These are phyloP conservation scores for Neonectria faginata DNA, from an alignment of 2,329 filamentous ascomycete species.

Conservation along the genomic window DNA sequence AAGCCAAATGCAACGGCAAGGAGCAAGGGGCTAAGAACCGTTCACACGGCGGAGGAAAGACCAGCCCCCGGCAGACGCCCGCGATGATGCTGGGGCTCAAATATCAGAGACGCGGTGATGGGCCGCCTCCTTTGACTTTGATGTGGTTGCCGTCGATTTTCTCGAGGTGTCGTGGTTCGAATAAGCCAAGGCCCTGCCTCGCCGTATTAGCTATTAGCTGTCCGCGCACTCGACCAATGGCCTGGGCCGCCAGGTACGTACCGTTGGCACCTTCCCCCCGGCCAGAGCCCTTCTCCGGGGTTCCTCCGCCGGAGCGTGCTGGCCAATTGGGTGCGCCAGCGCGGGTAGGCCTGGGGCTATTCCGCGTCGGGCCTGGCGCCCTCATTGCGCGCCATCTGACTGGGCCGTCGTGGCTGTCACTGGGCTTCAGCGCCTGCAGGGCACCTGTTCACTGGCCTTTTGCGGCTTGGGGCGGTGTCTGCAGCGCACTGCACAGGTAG, in stretches of 20 bases:
- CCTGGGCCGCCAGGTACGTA: constrained; percentile 37
- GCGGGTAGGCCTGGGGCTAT: constrained; percentile 35
- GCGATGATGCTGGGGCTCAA: constrained; percentile 29
- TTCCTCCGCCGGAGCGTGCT: constrained; percentile 44
- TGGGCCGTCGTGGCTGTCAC: constrained; percentile 30
- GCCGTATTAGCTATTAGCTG: constrained; percentile 30
- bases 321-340: constrained; percentile 41
- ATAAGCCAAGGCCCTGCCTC: constrained; percentile 50
- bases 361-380: constrained; percentile 35
- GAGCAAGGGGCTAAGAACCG: constrained; percentile 22
- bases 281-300: constrained; percentile 46
- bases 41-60: constrained; percentile 24
- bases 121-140: constrained; percentile 49
- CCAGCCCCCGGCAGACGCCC: constrained; percentile 16
- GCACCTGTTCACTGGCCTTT: constrained; percentile 32
- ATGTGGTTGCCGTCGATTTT: constrained; percentile 52
- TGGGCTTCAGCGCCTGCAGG: constrained; percentile 30
- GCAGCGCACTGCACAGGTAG: constrained; percentile 28
- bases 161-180: constrained; percentile 56
- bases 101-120: constrained; percentile 42
- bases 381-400: constrained; percentile 33
- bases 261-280: constrained; percentile 27
- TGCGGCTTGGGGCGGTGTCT: constrained; percentile 31
- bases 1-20: constrained; percentile 38
- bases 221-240: constrained; percentile 29